A percentile compares a stretch with the other conserved stretches of the same genome.
phyloP scores from a whole-genome alignment of 2,329 filamentous ascomycete species.

The Paracorniculantispora psalliotae region DNA sequence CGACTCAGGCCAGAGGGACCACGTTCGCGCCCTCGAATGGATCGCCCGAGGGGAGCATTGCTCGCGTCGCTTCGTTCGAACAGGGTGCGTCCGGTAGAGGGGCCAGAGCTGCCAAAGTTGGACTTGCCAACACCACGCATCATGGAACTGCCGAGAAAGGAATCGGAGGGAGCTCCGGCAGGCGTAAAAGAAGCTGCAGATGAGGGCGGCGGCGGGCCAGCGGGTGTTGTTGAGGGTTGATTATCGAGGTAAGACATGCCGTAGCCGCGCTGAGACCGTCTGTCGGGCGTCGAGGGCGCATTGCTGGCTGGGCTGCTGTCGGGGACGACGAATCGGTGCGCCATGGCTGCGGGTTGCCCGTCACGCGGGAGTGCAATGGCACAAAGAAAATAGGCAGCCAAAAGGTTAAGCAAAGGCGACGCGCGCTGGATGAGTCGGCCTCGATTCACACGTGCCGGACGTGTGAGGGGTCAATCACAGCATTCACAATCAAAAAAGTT shows the following conservation, averaged over 20 bases:
- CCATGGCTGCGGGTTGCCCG: constrained; percentile 28
- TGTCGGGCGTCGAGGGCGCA: constrained; percentile 47
- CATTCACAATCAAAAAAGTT: constrained; percentile 1
- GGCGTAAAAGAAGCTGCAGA: constrained; percentile 52
- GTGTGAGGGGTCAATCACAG: background rate
- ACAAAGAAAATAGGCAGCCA: background rate
- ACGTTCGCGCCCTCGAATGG: constrained; percentile 36
- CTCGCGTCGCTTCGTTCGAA: constrained; percentile 33
- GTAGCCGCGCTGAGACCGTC: constrained; percentile 28
- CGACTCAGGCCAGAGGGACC: constrained; percentile 50
- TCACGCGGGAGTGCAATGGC: background rate
- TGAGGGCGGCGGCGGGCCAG: constrained; percentile 47
- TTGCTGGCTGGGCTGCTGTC: constrained; percentile 39
- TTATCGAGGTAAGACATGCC: constrained; percentile 37
- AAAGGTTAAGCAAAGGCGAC: background rate
- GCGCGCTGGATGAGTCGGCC: background rate
- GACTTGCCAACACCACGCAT: constrained; percentile 37
- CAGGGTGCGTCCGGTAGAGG: constrained; percentile 30
- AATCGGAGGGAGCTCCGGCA: constrained; percentile 50
- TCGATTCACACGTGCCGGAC: constrained; percentile 5
- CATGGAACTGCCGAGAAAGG: constrained; percentile 51
- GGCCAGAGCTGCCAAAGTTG: constrained; percentile 32
- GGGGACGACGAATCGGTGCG: constrained; percentile 37
- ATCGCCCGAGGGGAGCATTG: constrained; percentile 44
- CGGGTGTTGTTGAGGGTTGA: constrained; percentile 49